phyloP scores from a whole-genome alignment of 805 yeast species.

The Wickerhamomyces rabaulensis region DNA sequence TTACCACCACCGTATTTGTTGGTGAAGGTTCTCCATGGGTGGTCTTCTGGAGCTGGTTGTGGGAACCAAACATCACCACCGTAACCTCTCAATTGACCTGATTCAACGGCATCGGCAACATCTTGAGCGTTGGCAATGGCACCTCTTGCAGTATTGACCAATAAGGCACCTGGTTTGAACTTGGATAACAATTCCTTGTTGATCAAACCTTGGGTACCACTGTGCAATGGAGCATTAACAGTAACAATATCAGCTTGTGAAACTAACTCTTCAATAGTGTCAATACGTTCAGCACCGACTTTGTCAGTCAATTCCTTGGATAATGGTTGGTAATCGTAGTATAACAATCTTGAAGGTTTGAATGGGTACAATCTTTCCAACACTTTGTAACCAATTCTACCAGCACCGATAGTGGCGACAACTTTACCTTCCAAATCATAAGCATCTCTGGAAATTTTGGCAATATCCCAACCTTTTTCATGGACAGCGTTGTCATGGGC shows the following conservation, averaged over 20 bases:
- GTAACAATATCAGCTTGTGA: constrained; percentile 68
- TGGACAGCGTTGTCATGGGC: constrained; percentile 63
- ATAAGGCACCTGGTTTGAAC: constrained; percentile 69
- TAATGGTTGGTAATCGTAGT: constrained; percentile 70
- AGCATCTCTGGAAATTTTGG: constrained; percentile 66
- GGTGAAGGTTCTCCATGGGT: constrained; percentile 70
- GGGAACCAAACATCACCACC: constrained; percentile 86
- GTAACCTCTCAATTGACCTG: constrained; percentile 70
- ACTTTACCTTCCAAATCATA: constrained; percentile 74
- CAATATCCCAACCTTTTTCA: constrained; percentile 67
- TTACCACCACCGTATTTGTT: constrained; percentile 70
- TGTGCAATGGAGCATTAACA: constrained; percentile 73
- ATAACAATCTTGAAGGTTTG: constrained; percentile 67
- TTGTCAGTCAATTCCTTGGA: constrained; percentile 53
- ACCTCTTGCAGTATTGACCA: constrained; percentile 79
- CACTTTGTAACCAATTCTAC: constrained; percentile 75
- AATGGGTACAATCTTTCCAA: constrained; percentile 67
- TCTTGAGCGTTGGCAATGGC: constrained; percentile 71
- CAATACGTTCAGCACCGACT: constrained; percentile 57
- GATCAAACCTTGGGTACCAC: constrained; percentile 60
- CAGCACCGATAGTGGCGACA: constrained; percentile 77
- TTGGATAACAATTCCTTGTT: constrained; percentile 60
- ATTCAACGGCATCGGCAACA: constrained; percentile 65
- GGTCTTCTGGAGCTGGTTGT: constrained; percentile 77
- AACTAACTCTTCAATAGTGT: constrained; percentile 58